Evolutionary conservation across 257 asterid genomes (phyloP), one percentile per base, ranked within the genome.

Genomic region (Solanum lycopersicoides): DNA sequence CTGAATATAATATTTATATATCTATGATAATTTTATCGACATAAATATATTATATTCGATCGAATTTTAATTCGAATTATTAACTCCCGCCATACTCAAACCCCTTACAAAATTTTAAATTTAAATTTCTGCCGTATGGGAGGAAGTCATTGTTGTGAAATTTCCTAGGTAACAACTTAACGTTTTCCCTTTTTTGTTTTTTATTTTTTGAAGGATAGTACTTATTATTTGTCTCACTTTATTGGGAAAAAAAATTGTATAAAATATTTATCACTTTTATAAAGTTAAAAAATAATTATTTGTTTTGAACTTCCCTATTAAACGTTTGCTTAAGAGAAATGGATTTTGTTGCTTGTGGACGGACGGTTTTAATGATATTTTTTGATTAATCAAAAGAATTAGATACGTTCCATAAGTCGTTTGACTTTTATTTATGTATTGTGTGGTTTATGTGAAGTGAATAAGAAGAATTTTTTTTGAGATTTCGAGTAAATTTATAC

Each of bases 1-100:
- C 0, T 60, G 1, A 60, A 60, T 10, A 23, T 60, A 0, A 60
- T 23, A 60, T n/a, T n/a, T n/a, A n/a, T n/a, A n/a, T n/a, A n/a
- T n/a, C n/a, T n/a, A n/a, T 56, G 1, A 73, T 14, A 42, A 42
- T 8, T 15, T 77, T 77, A 4, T 60, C 5, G 11, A 10, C 14
- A 9, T 0, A 60, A 9, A 60, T 60, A 60, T 60, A 60, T 60
- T 60, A 0, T 21, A 63, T 23, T 63, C 30, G 3, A 60, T 60
- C 14, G 1, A 21, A 60, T 13, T 1, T 4, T 23, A 6, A 0
- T 60, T 2, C 7, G 0, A 0, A 60, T 3, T 23, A 60, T 3
- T 60, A 60, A 21, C 30, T 60, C 30, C 69, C 15, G 14, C 1
- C 0, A 2, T n/a, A 23, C 30, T n/a, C 28, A 0, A 60, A 28